A percentile compares a stretch with the other conserved stretches of the same genome.
These are phyloP conservation scores for Citrus cavaleriei DNA, from an alignment of 345 rosid species.

Conservation along the genomic window DNA sequence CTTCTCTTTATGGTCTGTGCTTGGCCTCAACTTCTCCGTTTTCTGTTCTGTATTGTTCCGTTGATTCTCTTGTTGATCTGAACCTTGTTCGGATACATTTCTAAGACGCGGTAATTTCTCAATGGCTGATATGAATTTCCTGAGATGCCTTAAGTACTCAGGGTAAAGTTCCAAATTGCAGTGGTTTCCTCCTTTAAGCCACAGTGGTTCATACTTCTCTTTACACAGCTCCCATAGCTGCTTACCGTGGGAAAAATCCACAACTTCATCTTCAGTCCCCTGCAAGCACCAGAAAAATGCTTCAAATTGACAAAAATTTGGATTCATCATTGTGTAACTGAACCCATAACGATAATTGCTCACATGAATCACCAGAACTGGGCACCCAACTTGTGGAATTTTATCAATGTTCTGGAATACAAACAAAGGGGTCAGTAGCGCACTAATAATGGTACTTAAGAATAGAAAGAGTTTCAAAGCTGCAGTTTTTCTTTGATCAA, in stretches of 20 bases:
- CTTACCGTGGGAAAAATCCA: constrained; percentile 81
- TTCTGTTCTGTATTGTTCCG: constrained; percentile 4
- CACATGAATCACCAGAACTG: constrained; percentile 90
- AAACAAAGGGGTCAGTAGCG: constrained; percentile 2
- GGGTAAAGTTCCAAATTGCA: constrained; percentile 79
- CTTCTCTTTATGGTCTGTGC: constrained; percentile 36
- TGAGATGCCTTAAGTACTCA: constrained; percentile 70
- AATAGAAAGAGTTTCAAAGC: neutral
- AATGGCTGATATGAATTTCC: constrained; percentile 68
- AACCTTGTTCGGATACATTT: constrained; percentile 17
- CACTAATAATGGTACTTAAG: neutral
- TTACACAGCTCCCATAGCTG: constrained; percentile 79
- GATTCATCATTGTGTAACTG: neutral
- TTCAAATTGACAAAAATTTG: neutral
- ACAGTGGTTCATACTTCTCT: constrained; percentile 86
- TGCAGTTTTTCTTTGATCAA: neutral
- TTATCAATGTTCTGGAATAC: constrained; percentile 72
- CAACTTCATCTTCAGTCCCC: constrained; percentile 88
- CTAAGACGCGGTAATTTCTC: constrained; percentile 50
- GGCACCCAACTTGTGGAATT: constrained; percentile 67
- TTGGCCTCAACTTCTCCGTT: constrained; percentile 29
- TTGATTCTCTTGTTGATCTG: constrained; percentile 25
- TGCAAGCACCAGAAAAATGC: constrained; percentile 12
- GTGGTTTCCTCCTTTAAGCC: constrained; percentile 84
- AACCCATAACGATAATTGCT: constrained; percentile 16